Evolutionary conservation across 768 basidiomycete genomes (phyloP).

Genomic region (Suillus tomentosus): DNA sequence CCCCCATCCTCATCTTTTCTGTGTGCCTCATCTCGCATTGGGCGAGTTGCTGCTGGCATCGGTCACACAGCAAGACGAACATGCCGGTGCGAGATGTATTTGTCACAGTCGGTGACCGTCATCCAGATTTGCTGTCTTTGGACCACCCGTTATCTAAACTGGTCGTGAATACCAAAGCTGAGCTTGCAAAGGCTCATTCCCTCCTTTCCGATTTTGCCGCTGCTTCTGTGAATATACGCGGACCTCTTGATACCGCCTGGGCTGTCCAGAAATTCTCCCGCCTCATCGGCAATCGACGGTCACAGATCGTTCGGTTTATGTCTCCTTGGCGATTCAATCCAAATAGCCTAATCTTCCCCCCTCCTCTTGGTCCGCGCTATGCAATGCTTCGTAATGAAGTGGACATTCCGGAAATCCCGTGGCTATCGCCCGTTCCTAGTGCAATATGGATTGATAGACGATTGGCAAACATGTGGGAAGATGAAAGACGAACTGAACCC

Average conservation of each 20-base stretch:
- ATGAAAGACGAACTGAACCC: too few relatives aligned
- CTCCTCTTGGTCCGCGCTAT: conserved; percentile 2
- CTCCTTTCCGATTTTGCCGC: neutral
- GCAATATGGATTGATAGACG: too few relatives aligned
- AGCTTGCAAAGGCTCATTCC: too few relatives aligned
- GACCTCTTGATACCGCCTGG: neutral
- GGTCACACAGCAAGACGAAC: neutral
- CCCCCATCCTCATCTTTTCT: neutral
- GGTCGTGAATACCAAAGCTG: too few relatives aligned
- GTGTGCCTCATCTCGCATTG: neutral
- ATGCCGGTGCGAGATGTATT: neutral
- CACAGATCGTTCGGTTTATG: neutral
- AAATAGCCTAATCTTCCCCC: neutral
- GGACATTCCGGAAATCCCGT: neutral
- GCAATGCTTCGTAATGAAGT: neutral
- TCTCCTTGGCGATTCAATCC: conserved; percentile 4
- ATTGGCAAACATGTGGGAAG: too few relatives aligned
- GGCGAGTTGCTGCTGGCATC: too few relatives aligned
- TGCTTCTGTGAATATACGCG: neutral
- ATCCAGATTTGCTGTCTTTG: too few relatives aligned
- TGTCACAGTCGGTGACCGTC: neutral
- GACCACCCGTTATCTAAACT: too few relatives aligned
- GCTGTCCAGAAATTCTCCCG: conserved; percentile 1
- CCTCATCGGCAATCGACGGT: neutral
- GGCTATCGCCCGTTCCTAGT: neutral